Conservation (phyloP, 2,329 filamentous ascomycete genomes). For the Bimuria novae-zelandiae region DNA sequence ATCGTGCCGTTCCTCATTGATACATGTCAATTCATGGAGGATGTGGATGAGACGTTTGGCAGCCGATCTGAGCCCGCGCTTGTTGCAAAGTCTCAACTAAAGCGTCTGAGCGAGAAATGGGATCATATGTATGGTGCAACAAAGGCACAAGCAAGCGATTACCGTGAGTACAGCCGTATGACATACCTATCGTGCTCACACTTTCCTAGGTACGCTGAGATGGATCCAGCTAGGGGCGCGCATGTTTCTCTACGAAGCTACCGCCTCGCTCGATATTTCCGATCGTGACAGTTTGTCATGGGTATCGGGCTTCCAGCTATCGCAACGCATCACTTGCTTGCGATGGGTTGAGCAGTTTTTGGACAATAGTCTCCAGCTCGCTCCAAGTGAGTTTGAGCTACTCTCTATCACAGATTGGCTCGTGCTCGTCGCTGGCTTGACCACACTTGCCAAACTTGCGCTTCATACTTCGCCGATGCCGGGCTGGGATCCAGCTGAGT, state of each 20-base stretch:
- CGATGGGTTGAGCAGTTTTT: constrained; percentile 41
- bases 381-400: constrained; percentile 32
- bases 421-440: constrained; percentile 34
- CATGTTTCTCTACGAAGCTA: constrained; percentile 34
- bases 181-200: constrained; percentile 14
- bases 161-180: constrained; percentile 26
- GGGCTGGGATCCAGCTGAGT: constrained; percentile 39
- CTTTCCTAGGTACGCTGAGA: constrained; percentile 31
- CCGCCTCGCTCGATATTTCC: constrained; percentile 31
- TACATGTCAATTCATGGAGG: constrained; percentile 42
- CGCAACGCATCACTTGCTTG: constrained; percentile 37
- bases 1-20: constrained; percentile 38
- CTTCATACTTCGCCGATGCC: constrained; percentile 36
- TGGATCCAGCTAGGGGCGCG: constrained; percentile 39
- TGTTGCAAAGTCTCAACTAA: constrained; percentile 37
- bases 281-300: constrained; percentile 37
- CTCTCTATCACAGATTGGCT: constrained; percentile 42
- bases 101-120: constrained; percentile 41
- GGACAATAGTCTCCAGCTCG: constrained; percentile 36
- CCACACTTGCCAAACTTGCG: constrained; percentile 36
- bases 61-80: constrained; percentile 33
- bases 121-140: constrained; percentile 35
- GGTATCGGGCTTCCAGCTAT: constrained; percentile 43
- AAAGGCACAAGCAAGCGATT: constrained; percentile 36
- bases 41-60: constrained; percentile 41